Base-by-base conservation (phyloP, 2,329 filamentous ascomycete species). In the Xylariaceae sp. region DNA sequence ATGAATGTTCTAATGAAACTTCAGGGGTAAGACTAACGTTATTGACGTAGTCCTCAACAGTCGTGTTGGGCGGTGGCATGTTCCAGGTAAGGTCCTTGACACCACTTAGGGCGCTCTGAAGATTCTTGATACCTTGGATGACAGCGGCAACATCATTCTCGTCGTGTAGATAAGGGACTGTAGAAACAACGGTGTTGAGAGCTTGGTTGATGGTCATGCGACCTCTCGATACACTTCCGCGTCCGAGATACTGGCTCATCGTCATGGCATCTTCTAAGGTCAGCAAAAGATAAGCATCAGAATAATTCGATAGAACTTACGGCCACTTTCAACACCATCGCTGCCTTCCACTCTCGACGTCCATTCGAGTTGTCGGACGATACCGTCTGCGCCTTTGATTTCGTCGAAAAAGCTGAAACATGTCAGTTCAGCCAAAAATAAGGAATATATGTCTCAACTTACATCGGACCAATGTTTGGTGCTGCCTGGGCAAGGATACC, bases 401-500 rank as follows among this genome's bases (percentile, higher is more conserved):
- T 84, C 79, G 62, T 87, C 83, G 78, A 80, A 86, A 70, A 80
- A 74, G 62, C 71, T 73, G 30, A 4, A 53, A 34, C n/a, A 1
- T 9, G 35, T 66, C 56, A 65, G 61, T 53, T 6, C 45, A 44
- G 50, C 2, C 11, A 4, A 15, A 9, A 23, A 51, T 52, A 4
- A 3, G 4, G 42, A 2, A 8, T 11, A 18, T 37, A 9, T 5
- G 42, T 42, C 10, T 50, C 3, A 53, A 35, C 73, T 67, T 59
- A 82, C 72, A 86, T 77, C 23, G 84, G 80, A 0, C 84, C 83
- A 57, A 88, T 86, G 71, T 88, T 86, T 23, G 86, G 84, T 1
- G 84, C 83, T 30, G 85, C 83, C 69, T 87, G 83, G 1, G 85
- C 78, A 11, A 88, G 77, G 49, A 87, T 84, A 30, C 85, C 85